These are phyloP conservation scores for Acacia crassicarpa DNA, from an alignment of 306 rosid genomes.

Conservation along the genomic window DNA sequence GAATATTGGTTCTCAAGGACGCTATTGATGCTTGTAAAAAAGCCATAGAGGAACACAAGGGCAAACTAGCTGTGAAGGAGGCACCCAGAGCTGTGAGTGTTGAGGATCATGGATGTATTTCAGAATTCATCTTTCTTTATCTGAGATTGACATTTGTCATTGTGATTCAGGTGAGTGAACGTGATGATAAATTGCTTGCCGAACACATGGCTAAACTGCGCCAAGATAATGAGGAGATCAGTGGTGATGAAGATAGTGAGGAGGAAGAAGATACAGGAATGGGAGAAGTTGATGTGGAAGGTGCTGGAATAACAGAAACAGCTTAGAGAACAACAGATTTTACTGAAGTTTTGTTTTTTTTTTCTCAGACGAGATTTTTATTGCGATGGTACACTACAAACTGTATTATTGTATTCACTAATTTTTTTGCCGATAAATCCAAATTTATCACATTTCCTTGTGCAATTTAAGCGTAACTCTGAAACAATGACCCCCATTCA, in stretches of 20 bases:
- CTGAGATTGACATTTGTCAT: constrained; percentile 30
- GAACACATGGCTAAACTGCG: constrained; percentile 79
- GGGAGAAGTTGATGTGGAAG: constrained; percentile 89
- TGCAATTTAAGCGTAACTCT: neutral
- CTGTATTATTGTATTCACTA: constrained; percentile 6
- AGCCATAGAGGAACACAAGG: constrained; percentile 82
- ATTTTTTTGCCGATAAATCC: neutral
- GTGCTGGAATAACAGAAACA: constrained; percentile 53
- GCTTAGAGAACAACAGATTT: constrained; percentile 30
- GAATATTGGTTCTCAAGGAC: constrained; percentile 68
- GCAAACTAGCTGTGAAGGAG: constrained; percentile 86
- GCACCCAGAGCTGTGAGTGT: constrained; percentile 91
- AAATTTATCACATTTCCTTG: neutral
- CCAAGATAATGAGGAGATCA: constrained; percentile 66
- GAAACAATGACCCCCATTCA: neutral
- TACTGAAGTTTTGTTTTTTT: constrained; percentile 34
- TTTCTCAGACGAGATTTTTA: neutral
- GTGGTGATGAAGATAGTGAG: constrained; percentile 84
- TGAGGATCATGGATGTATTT: neutral
- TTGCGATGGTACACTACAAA: constrained; percentile 43
- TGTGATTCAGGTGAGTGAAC: constrained; percentile 61
- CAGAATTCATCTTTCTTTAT: neutral
- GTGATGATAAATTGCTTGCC: constrained; percentile 67
- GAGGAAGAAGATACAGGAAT: constrained; percentile 97
- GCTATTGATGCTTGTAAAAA: constrained; percentile 77